Base-by-base conservation (phyloP, 768 basidiomycete genomes). In the Cubamyces sp. region DNA sequence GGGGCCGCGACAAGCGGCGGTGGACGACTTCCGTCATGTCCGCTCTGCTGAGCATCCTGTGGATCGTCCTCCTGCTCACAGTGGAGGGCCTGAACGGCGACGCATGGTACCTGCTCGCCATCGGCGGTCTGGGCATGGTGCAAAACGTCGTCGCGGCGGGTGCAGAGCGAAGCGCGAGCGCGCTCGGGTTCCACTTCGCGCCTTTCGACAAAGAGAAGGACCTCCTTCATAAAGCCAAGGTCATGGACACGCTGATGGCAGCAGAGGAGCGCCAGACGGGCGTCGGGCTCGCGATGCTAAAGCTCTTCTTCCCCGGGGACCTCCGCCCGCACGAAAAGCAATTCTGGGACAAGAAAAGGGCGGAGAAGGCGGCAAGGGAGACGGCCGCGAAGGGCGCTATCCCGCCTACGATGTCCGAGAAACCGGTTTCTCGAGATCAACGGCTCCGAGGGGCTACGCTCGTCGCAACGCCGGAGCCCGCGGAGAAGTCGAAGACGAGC, bases 91-190 rank as follows among this genome's bases (percentile, higher is more conserved):
- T 73, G 15, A 18, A 54, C 15, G 51, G 3, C 34, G 60, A 66
- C 56, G 62, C 70, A 16, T 72, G 71, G 71, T 72, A 67, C 51
- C 58, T 56, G 26, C 59, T 70, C 14, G 67, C 66, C 7, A 45
- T 72, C 19, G 70, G 71, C 14, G 62, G 60, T 11, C 61, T 71
- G 14, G 71, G 71, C 15, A 72, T 71, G 70, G 54, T 64, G 42
- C 71, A 72, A 54, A 71, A 72, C 60, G 61, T 66, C 47, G 43
- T 69, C 45, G 65, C 68, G 3, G 69, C 68, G 18, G 71, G 71
- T 3, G 71, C 64, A 19, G 48, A 58, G 43, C 61, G 71, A 23
- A 58, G 49, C 49, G 60, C 67, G 23, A 61, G 57, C 21, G 69
- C 71, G 14, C 63, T 66, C 41, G 71, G 71, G 3, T 62, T 72